A percentile compares a stretch with the other conserved stretches of the same genome.
Conservation (phyloP, 2,329 filamentous ascomycete genomes). For the Penicillium brevicompactum region DNA sequence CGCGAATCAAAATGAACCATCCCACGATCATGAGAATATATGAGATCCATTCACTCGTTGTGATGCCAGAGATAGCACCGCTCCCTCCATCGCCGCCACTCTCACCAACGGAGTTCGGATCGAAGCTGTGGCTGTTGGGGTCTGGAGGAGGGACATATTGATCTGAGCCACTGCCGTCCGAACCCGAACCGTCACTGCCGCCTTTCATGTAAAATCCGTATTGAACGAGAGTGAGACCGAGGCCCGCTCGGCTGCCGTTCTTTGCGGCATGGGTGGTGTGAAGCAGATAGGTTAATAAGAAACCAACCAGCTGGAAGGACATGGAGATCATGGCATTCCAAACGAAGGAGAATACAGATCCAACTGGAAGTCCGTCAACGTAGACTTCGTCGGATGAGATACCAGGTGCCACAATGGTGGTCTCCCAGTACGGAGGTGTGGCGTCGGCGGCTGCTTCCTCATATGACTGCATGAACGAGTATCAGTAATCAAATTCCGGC, state of each 20-base stretch:
- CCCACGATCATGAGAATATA: constrained; percentile 95
- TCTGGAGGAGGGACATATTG: constrained; percentile 69
- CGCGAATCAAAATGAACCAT: constrained; percentile 95
- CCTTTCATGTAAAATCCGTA: constrained; percentile 96
- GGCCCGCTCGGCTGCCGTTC: constrained; percentile 90
- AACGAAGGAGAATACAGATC: constrained; percentile 77
- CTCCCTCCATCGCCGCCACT: constrained; percentile 33
- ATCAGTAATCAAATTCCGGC: background rate
- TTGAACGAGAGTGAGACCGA: constrained; percentile 93
- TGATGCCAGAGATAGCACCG: constrained; percentile 58
- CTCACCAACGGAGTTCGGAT: constrained; percentile 67
- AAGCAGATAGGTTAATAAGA: constrained; percentile 94
- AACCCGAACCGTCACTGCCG: constrained; percentile 46
- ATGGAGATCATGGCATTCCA: constrained; percentile 92
- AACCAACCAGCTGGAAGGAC: constrained; percentile 95
- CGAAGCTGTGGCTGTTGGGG: constrained; percentile 87
- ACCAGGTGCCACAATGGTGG: constrained; percentile 91
- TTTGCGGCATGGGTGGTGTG: constrained; percentile 98
- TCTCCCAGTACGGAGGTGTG: constrained; percentile 98
- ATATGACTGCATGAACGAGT: constrained; percentile 68
- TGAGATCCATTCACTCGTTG: constrained; percentile 81
- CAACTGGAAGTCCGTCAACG: constrained; percentile 90
- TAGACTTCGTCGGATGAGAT: constrained; percentile 94
- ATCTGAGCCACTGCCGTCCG: constrained; percentile 39
- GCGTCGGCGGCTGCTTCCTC: constrained; percentile 97